Conservation (phyloP, 306 rosid genomes). For the Carpinus fangiana region DNA sequence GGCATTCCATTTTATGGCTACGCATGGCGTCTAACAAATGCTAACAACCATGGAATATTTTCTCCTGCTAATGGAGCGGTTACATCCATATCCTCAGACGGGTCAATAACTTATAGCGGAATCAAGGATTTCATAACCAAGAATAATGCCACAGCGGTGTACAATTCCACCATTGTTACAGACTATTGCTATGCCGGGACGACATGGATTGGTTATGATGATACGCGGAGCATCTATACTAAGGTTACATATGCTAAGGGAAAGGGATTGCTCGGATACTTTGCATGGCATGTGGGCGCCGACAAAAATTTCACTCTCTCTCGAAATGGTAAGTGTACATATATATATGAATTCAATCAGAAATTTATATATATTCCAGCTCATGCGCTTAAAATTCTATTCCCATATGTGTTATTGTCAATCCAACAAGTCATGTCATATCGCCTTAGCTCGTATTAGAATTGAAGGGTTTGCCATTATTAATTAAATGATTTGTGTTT, state of each 20-base stretch:
- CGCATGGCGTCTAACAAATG: constrained; percentile 28
- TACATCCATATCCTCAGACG: background rate
- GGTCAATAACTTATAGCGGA: constrained; percentile 19
- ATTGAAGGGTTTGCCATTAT: no score
- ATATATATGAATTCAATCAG: background rate
- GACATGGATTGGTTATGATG: constrained; percentile 53
- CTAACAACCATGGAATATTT: constrained; percentile 23
- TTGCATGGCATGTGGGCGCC: constrained; percentile 39
- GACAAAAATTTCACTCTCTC: constrained; percentile 26
- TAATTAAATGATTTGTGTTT: no score
- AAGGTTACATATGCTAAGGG: constrained; percentile 44
- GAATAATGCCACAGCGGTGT: constrained; percentile 7
- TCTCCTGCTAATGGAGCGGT: constrained; percentile 38
- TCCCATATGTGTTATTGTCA: no score
- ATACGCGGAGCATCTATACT: constrained; percentile 23
- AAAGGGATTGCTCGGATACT: constrained; percentile 40
- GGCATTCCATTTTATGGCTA: constrained; percentile 47
- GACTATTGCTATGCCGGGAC: constrained; percentile 37
- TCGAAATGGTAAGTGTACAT: constrained; percentile 4
- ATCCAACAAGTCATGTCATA: no score
- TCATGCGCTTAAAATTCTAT: background rate
- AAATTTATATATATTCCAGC: background rate
- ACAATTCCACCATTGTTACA: constrained; percentile 24
- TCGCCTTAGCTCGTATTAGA: no score
- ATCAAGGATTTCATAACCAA: constrained; percentile 23